Evolutionary conservation across 1,139 yeast species (phyloP).

Genomic region (Geotrichum phurueaensis): DNA sequence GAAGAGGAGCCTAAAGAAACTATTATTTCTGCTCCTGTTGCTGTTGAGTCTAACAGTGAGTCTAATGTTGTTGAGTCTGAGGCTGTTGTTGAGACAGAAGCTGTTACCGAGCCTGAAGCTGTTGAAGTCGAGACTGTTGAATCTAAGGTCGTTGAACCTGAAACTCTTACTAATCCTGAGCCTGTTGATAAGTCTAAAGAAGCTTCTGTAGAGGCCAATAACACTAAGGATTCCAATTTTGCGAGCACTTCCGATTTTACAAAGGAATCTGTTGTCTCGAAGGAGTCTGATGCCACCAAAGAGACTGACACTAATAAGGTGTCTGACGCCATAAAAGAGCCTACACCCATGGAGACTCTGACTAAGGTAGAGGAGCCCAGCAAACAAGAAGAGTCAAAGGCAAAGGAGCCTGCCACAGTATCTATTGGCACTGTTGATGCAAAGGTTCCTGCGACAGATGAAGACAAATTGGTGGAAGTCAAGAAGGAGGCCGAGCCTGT

Average conservation of each 20-base stretch:
- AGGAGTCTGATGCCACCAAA: too few species aligned
- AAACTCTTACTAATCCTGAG: background rate
- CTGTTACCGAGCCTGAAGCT: background rate
- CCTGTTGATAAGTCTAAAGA: background rate
- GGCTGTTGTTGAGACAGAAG: background rate
- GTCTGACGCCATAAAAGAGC: too few species aligned
- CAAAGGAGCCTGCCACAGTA: background rate
- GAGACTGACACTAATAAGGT: too few species aligned
- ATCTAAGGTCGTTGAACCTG: background rate
- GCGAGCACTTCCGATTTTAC: too few species aligned
- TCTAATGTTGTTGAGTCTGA: background rate
- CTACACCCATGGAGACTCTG: background rate
- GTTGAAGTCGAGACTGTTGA: too few species aligned
- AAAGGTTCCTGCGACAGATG: background rate
- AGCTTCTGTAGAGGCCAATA: background rate
- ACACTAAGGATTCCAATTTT: background rate
- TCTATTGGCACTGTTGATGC: background rate
- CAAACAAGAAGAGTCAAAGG: background rate
- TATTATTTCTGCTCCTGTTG: background rate
- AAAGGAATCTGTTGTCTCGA: too few species aligned
- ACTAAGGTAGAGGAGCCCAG: background rate
- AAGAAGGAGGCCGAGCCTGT: constrained; percentile 3
- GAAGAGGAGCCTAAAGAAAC: background rate
- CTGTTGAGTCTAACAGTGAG: background rate
- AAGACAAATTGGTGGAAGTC: background rate